A percentile compares a stretch with the other conserved stretches of the same genome.
phyloP scores from a whole-genome alignment of 225 moss, liverwort and hornwort genomes.

The Ulota crispa region DNA sequence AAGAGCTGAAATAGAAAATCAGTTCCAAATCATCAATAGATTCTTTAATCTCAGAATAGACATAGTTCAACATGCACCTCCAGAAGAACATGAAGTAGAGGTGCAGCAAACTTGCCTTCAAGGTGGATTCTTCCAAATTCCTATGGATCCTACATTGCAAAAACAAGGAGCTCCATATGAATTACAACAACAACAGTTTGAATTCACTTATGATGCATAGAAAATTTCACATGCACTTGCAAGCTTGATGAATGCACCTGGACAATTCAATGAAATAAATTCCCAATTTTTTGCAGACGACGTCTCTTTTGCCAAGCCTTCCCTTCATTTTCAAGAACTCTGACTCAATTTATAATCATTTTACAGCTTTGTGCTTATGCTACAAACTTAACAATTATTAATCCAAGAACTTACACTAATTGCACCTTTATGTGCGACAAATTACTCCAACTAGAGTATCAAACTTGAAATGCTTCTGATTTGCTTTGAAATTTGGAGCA shows the following conservation, averaged over 20 bases:
- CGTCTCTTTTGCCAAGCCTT: too few relatives aligned
- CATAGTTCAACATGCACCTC: neutral
- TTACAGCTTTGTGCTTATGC: neutral
- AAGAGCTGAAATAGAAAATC: neutral
- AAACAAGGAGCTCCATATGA: too few relatives aligned
- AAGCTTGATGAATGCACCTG: neutral
- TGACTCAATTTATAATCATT: too few relatives aligned
- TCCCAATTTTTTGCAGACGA: too few relatives aligned
- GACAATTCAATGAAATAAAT: neutral
- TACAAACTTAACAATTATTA: neutral
- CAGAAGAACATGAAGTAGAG: neutral
- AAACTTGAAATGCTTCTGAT: neutral
- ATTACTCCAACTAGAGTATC: neutral
- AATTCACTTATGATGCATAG: too few relatives aligned
- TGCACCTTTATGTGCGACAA: neutral
- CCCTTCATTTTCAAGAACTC: too few relatives aligned
- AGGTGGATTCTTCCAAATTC: too few relatives aligned
- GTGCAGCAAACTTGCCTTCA: too few relatives aligned
- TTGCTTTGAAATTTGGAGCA: neutral
- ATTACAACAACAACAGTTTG: too few relatives aligned
- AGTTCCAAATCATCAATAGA: neutral
- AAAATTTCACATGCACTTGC: neutral
- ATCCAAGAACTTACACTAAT: neutral
- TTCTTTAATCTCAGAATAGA: neutral
- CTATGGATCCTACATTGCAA: too few relatives aligned